These are phyloP conservation scores for Paraphoma chrysanthemicola DNA, from an alignment of 2,329 filamentous ascomycete species.

Conservation along the genomic window DNA sequence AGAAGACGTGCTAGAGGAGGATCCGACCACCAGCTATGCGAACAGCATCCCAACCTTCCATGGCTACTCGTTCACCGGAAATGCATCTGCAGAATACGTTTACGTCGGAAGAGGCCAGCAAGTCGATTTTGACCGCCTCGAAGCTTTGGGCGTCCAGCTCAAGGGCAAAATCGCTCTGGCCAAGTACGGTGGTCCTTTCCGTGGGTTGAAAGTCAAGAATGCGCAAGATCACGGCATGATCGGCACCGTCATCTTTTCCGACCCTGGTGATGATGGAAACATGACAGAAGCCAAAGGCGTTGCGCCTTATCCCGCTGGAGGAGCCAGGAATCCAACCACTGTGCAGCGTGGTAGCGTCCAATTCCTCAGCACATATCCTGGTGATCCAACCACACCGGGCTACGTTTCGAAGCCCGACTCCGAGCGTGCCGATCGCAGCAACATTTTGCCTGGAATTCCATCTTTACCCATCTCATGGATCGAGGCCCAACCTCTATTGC, in stretches of 20 bases:
- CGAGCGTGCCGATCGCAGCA: slow-evolving; percentile 70
- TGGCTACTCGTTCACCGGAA: slow-evolving; percentile 56
- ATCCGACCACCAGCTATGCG: slow-evolving; percentile 45
- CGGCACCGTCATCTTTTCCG: slow-evolving; percentile 54
- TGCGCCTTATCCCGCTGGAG: slow-evolving; percentile 51
- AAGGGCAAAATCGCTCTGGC: slow-evolving; percentile 58
- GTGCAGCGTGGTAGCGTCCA: slow-evolving; percentile 57
- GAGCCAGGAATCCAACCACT: slow-evolving; percentile 53
- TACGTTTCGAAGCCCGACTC: slow-evolving; percentile 85
- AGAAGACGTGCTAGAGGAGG: slow-evolving; percentile 44
- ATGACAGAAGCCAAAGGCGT: slow-evolving; percentile 56
- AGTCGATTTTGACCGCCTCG: slow-evolving; percentile 55
- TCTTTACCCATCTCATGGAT: slow-evolving; percentile 85
- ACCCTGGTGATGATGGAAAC: slow-evolving; percentile 56
- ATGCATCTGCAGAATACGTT: slow-evolving; percentile 56
- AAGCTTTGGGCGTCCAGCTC: slow-evolving; percentile 51
- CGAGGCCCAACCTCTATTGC: slow-evolving; percentile 81
- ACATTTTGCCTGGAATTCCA: slow-evolving; percentile 76
- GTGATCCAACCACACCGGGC: slow-evolving; percentile 55
- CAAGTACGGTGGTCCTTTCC: slow-evolving; percentile 54
- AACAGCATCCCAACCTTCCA: slow-evolving; percentile 56
- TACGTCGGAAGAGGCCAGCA: slow-evolving; percentile 53
- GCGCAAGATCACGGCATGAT: slow-evolving; percentile 55
- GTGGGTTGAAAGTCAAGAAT: slow-evolving; percentile 58
- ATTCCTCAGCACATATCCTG: slow-evolving; percentile 67